Conservation (phyloP, 495 filamentous ascomycete genomes). For the Aspergillus affinis region DNA sequence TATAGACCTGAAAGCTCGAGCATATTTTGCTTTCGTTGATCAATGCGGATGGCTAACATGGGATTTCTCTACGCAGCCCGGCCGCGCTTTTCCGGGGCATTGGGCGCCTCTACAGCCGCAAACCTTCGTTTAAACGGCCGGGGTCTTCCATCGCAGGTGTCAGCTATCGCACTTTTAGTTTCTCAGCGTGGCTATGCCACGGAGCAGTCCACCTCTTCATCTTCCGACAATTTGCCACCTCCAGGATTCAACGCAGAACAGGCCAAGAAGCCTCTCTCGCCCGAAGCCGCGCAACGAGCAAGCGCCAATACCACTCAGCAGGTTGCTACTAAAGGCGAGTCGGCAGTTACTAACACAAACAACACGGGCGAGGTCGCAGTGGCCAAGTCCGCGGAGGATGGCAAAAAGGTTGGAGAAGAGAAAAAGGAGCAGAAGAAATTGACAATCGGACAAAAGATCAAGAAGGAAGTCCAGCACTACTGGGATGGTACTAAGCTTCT, state of each 20-base stretch:
- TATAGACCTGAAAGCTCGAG: neutral
- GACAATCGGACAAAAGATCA: conserved; percentile 87
- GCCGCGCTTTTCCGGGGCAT: conserved; percentile 34
- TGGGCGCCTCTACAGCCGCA: conserved; percentile 42
- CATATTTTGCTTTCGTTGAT: neutral
- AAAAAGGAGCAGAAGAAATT: conserved; percentile 83
- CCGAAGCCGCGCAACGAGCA: conserved; percentile 36
- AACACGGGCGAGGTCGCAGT: conserved; percentile 31
- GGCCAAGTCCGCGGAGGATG: conserved; percentile 43
- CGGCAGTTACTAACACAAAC: conserved; percentile 30
- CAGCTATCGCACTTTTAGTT: conserved; percentile 65
- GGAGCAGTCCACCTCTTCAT: conserved; percentile 60
- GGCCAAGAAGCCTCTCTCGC: conserved; percentile 81
- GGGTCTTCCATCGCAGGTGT: conserved; percentile 58
- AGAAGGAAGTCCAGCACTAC: conserved; percentile 89
- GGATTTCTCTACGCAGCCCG: conserved; percentile 27
- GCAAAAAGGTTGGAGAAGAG: conserved; percentile 57
- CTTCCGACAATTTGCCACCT: conserved; percentile 67
- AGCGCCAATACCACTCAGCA: conserved; percentile 22
- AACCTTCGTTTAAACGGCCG: conserved; percentile 57
- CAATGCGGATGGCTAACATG: conserved; percentile 10
- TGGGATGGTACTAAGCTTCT: conserved; percentile 99
- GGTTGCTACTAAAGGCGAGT: conserved; percentile 35
- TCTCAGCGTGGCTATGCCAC: conserved; percentile 67
- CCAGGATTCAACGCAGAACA: conserved; percentile 91